phyloP scores from a whole-genome alignment of 805 yeast species.

The Candida morakotiae region DNA sequence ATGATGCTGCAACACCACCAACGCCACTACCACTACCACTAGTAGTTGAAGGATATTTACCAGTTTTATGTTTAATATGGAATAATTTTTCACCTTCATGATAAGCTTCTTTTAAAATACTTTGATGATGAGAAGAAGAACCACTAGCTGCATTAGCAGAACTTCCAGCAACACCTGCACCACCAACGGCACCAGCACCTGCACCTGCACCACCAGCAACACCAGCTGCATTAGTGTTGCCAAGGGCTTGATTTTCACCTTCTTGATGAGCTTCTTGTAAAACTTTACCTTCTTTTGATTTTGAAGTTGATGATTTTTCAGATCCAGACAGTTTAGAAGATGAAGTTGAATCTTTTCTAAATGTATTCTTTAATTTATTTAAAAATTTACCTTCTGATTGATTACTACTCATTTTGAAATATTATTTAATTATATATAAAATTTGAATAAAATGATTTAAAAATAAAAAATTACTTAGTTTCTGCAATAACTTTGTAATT shows the following conservation, averaged over 20 bases:
- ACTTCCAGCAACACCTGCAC: conserved; percentile 1
- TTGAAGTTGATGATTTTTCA: neutral
- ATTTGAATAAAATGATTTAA: too few species aligned
- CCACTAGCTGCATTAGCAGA: conserved; percentile 3
- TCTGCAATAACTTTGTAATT: too few species aligned
- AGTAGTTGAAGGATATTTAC: neutral
- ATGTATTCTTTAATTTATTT: conserved; percentile 20
- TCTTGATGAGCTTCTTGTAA: conserved; percentile 1
- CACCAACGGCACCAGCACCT: neutral
- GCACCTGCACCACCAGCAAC: conserved; percentile 1
- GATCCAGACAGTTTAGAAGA: neutral
- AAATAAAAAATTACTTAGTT: too few species aligned
- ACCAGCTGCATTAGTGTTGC: conserved; percentile 4
- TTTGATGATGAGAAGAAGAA: neutral
- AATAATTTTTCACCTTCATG: conserved; percentile 6
- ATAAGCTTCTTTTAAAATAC: conserved; percentile 4
- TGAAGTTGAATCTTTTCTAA: conserved; percentile 9
- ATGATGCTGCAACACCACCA: neutral
- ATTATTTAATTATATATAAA: neutral
- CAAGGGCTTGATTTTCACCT: neutral
- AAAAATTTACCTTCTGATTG: conserved; percentile 13
- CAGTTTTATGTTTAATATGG: conserved; percentile 2
- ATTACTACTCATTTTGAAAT: conserved; percentile 3
- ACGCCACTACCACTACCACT: neutral
- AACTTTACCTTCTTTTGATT: neutral